Percentiles rank a stretch among this genome's conserved stretches.
phyloP scores from a whole-genome alignment of 257 asterid genomes.

The Solanum virginianum region DNA sequence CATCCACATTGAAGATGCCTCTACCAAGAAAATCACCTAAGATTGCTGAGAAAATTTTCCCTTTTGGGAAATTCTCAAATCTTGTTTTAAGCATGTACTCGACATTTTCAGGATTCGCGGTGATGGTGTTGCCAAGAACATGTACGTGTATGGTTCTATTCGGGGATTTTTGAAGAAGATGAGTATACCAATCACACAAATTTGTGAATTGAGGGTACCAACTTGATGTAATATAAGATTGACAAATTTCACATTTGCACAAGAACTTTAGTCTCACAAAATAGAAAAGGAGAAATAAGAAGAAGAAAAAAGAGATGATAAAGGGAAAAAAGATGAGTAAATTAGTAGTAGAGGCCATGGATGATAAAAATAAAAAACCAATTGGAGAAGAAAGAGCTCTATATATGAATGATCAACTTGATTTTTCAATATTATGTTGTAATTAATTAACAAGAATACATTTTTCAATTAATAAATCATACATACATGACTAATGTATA shows the following conservation, averaged over 20 bases:
- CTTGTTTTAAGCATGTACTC: conserved; percentile 30
- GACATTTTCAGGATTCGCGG: conserved; percentile 29
- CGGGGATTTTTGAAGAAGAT: conserved; percentile 45
- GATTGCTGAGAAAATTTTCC: conserved; percentile 26
- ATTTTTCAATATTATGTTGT: neutral
- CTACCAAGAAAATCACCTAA: conserved; percentile 34
- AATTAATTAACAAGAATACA: neutral
- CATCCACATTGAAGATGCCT: conserved; percentile 37
- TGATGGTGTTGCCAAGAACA: conserved; percentile 47
- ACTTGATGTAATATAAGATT: conserved; percentile 23
- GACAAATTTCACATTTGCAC: conserved; percentile 50
- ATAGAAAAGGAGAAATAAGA: conserved; percentile 4
- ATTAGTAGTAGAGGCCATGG: neutral
- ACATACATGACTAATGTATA: neutral
- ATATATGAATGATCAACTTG: neutral
- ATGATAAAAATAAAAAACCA: neutral
- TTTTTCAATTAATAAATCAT: neutral
- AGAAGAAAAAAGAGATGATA: neutral
- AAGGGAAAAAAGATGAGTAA: neutral
- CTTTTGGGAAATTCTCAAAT: conserved; percentile 33
- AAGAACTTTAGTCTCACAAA: conserved; percentile 5
- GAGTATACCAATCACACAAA: conserved; percentile 75
- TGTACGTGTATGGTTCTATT: conserved; percentile 45
- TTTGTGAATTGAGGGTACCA: conserved; percentile 37
- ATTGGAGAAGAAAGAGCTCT: neutral